Evolutionary conservation across 108 stramenopile species (phyloP), one percentile per base, ranked within the genome.

Genomic region (Epipyxis sp.): DNA sequence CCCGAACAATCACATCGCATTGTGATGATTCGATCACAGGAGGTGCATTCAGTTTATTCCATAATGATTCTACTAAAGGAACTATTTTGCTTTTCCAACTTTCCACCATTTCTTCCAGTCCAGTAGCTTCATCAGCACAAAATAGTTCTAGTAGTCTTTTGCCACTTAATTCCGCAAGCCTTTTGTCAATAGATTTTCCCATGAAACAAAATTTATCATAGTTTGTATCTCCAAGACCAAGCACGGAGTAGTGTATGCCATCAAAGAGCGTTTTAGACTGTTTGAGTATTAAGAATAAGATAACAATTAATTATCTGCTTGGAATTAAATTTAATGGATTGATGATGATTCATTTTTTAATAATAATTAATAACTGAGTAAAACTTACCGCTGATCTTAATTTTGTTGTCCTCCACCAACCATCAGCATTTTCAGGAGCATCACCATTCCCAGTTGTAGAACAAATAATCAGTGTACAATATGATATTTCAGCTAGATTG

Each of bases 381-480:
- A 34, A 35, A 13, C 34, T 44, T 44, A 79, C 59, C 0, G 69
- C 37, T 6, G 85, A 59, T 0, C 85, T 83, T 0, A 78, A 41
- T 76, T 90, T 87, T 2, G 90, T 82, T 59, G 91, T 92, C 10
- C 94, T 77, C 6, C 86, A 65, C 54, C 93, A 94, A 3, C 89
- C 83, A 65, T 88, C 87, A 0, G 86, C 86, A 79, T 93, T 94
- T 78, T 94, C 93, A 39, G 94, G 94, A 0, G 91, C 76, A 77
- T 95, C 91, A 40, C 91, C 94, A 69, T 95, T 94, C 1, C 94
- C 94, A 1, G 93, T 95, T 39, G 94, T 95, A 44, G 91, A 91
- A 10, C 88, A 84, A 1, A 93, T 85, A 30, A 94, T 54, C 6
- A 92, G 34, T 30, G 44, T 43, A 50, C 46, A 50, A 20, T 20